phyloP scores from a whole-genome alignment of 2,329 filamentous ascomycete species.

The Colletotrichum zoysiae region DNA sequence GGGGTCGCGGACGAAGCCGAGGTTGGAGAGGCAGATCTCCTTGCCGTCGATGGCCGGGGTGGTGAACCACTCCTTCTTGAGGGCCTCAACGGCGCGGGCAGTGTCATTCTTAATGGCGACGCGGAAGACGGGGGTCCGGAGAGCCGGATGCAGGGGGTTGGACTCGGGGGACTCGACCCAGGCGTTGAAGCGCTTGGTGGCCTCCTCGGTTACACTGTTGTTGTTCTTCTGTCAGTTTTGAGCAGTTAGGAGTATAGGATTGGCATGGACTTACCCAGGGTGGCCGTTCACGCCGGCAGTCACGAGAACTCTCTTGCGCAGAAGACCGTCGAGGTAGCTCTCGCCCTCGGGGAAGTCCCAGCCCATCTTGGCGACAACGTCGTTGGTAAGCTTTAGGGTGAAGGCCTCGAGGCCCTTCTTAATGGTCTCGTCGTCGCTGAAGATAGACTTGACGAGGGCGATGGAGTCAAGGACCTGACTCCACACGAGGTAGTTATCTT shows the following conservation, averaged over 20 bases:
- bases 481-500: conserved; percentile 91
- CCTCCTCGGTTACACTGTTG: conserved; percentile 75
- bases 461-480: conserved; percentile 85
- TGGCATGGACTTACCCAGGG: conserved; percentile 68
- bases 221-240: conserved; percentile 43
- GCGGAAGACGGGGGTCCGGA: conserved; percentile 84
- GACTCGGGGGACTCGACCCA: conserved; percentile 78
- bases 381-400: conserved; percentile 79
- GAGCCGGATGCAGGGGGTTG: conserved; percentile 81
- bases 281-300: conserved; percentile 83
- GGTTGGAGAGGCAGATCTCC: conserved; percentile 82
- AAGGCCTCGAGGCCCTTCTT: conserved; percentile 82
- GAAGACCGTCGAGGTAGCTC: conserved; percentile 83
- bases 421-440: conserved; percentile 80
- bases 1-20: conserved; percentile 79
- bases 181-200: conserved; percentile 82
- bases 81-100: conserved; percentile 74
- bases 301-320: conserved; percentile 84
- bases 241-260: conserved; percentile 24
- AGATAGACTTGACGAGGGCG: conserved; percentile 83
- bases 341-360: conserved; percentile 87
- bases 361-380: conserved; percentile 82
- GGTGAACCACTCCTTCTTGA: conserved; percentile 87
- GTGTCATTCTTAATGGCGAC: conserved; percentile 80
- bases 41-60: conserved; percentile 92